These are phyloP conservation scores for Ceratobasidium sp. DNA, from an alignment of 1,284 basidiomycete species.

Conservation along the genomic window DNA sequence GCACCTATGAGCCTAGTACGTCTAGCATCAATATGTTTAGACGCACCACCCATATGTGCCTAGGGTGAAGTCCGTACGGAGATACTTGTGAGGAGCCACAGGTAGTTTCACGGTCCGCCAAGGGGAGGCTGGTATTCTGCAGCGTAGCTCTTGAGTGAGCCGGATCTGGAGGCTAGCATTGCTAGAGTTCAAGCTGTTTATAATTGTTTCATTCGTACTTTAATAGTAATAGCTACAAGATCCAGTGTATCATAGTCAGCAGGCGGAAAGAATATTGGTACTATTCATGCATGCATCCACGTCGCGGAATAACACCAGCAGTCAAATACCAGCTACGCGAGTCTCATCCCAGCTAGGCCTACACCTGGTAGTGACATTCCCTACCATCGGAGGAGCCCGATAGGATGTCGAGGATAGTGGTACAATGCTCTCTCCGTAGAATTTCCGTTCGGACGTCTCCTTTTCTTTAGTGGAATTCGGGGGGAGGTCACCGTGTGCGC, in stretches of 20 bases:
- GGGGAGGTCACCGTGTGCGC: neutral
- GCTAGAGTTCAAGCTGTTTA: too few species aligned
- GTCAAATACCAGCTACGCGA: slow-evolving; percentile 19
- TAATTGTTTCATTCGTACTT: too few species aligned
- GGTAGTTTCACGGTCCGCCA: too few species aligned
- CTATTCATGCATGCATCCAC: too few species aligned
- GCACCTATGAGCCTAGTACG: neutral
- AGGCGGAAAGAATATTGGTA: too few species aligned
- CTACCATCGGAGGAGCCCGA: neutral
- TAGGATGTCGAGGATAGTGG: neutral
- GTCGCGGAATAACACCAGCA: too few species aligned
- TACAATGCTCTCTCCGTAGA: slow-evolving; percentile 10
- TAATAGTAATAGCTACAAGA: too few species aligned
- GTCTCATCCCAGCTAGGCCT: slow-evolving; percentile 22
- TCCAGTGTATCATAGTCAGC: too few species aligned
- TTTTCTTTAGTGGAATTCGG: neutral
- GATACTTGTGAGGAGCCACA: too few species aligned
- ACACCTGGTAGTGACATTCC: slow-evolving; percentile 17
- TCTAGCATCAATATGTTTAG: neutral
- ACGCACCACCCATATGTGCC: neutral
- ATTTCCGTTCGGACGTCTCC: neutral
- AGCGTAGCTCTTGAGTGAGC: too few species aligned
- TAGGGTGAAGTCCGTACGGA: slow-evolving; percentile 1
- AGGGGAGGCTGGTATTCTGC: too few species aligned
- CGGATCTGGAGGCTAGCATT: too few species aligned